Percentiles rank a stretch among this genome's conserved stretches.
phyloP scores from a whole-genome alignment of 2,329 filamentous ascomycete genomes.

The Xylogone sp. region DNA sequence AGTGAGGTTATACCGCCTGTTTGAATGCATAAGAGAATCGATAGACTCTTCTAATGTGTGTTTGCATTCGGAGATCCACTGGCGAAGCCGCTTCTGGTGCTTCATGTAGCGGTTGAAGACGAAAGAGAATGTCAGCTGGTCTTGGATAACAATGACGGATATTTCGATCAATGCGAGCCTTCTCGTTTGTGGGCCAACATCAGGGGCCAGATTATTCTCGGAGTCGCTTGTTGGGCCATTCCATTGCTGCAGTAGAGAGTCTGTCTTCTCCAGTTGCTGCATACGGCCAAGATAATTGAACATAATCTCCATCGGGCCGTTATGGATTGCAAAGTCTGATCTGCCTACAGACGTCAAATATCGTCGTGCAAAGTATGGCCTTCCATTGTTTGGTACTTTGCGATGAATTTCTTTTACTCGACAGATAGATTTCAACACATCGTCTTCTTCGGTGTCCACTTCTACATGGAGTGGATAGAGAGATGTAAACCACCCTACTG shows the following conservation, averaged over 20 bases:
- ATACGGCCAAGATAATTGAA: conserved; percentile 45
- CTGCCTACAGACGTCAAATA: conserved; percentile 26
- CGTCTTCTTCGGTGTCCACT: background rate
- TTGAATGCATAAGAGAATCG: background rate
- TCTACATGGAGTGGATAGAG: conserved; percentile 27
- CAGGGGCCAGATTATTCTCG: conserved; percentile 33
- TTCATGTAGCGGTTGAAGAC: too few species aligned
- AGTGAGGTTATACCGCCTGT: conserved; percentile 5
- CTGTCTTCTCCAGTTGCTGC: conserved; percentile 38
- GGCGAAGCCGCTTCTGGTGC: too few species aligned
- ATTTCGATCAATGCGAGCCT: too few species aligned
- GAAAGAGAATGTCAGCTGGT: too few species aligned
- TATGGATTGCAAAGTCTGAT: conserved; percentile 29
- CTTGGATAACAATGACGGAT: too few species aligned
- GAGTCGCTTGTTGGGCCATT: background rate
- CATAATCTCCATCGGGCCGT: conserved; percentile 37
- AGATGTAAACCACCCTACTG: conserved; percentile 44
- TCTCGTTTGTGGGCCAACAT: too few species aligned
- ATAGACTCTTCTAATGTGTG: conserved; percentile 9
- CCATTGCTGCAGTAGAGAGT: conserved; percentile 25
- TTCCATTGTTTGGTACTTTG: conserved; percentile 29
- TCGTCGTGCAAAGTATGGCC: conserved; percentile 32
- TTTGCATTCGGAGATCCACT: conserved; percentile 9
- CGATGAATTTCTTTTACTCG: conserved; percentile 30
- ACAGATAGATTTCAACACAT: background rate